A percentile compares a stretch with the other conserved stretches of the same genome.
These are phyloP conservation scores for Alternaria metachromatica DNA, from an alignment of 2,329 filamentous ascomycete species.

Conservation along the genomic window DNA sequence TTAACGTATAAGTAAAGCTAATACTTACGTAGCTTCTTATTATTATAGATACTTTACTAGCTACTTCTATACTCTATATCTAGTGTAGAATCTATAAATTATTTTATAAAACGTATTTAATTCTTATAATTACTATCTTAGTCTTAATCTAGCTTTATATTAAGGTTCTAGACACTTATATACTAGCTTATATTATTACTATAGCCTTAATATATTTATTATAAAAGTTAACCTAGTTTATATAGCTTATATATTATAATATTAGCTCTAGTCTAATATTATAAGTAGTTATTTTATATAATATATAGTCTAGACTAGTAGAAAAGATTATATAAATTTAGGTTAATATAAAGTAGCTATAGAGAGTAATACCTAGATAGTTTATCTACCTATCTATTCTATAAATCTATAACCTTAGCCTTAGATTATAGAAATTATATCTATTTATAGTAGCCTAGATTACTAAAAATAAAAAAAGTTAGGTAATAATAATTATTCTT, in stretches of 20 bases:
- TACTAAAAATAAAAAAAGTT: neutral
- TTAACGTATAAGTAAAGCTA: neutral
- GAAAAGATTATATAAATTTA: neutral
- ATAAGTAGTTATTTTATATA: neutral
- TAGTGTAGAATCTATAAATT: neutral
- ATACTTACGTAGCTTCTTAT: neutral
- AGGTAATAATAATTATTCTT: neutral
- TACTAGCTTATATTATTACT: neutral
- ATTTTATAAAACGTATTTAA: neutral
- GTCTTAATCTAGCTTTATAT: neutral
- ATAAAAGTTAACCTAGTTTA: neutral
- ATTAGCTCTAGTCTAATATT: neutral
- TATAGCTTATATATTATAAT: neutral
- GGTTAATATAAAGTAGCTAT: neutral
- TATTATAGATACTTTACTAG: neutral
- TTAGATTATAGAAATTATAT: conserved; percentile 11
- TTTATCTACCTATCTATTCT: conserved; percentile 10
- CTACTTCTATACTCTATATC: neutral
- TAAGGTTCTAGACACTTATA: neutral
- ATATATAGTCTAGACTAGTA: neutral
- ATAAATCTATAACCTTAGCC: neutral
- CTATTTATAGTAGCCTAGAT: conserved; percentile 16
- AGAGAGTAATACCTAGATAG: neutral
- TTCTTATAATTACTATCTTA: neutral
- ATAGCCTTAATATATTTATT: neutral